Conservation (phyloP, 441 rosid genomes). For the Omphalea diandra region DNA sequence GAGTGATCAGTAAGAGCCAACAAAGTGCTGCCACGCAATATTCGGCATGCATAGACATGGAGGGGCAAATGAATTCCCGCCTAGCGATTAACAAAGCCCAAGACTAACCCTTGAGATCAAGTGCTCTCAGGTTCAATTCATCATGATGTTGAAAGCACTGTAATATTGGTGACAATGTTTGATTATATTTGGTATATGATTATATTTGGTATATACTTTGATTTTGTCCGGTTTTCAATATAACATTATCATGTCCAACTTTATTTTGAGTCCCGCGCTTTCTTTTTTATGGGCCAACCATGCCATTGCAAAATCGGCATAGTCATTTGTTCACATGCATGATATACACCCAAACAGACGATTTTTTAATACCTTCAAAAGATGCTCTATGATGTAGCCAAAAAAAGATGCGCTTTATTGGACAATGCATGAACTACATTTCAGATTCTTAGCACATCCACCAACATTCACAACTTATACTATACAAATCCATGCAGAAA, state of each 20-base stretch:
- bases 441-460: neutral
- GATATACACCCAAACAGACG: neutral
- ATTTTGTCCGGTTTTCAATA: too few relatives aligned
- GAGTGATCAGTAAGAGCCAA: neutral
- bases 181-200: too few relatives aligned
- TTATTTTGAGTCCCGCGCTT: too few relatives aligned
- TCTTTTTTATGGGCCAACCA: neutral
- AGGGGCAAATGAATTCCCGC: too few relatives aligned
- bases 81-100: too few relatives aligned
- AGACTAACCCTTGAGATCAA: too few relatives aligned
- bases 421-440: slow-evolving; percentile 15
- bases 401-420: neutral
- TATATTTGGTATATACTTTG: too few relatives aligned
- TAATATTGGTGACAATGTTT: too few relatives aligned
- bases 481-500: slow-evolving; percentile 4
- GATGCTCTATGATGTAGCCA: neutral
- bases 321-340: slow-evolving; percentile 3
- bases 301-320: neutral
- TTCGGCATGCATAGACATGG: neutral
- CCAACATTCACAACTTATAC: slow-evolving; percentile 8
- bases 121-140: too few relatives aligned
- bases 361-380: slow-evolving; percentile 16
- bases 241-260: too few relatives aligned
- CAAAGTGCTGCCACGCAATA: neutral
- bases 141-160: too few relatives aligned